Percentiles rank a stretch among this genome's conserved stretches.
These are phyloP conservation scores for Wickerhamiella hasegawae DNA, from an alignment of 805 yeast species.

Conservation along the genomic window DNA sequence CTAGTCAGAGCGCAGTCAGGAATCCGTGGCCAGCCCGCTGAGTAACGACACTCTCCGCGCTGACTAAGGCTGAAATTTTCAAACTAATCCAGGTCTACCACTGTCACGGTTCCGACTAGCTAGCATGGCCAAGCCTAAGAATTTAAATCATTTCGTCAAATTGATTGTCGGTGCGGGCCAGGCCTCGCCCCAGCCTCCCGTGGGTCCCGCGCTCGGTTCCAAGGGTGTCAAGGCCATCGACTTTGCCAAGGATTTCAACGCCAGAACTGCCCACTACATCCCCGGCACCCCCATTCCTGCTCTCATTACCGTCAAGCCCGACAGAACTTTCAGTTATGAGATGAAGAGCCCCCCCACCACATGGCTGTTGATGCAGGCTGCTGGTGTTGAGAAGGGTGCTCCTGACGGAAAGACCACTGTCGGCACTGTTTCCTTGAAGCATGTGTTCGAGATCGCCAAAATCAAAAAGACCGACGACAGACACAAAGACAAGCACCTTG, in stretches of 20 bases:
- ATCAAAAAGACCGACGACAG: conserved; percentile 74
- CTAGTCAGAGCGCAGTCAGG: too few species aligned
- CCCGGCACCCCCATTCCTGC: conserved; percentile 90
- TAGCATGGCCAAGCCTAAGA: conserved; percentile 30
- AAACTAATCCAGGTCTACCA: background rate
- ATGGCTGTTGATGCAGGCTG: conserved; percentile 68
- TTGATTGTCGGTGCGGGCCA: conserved; percentile 92
- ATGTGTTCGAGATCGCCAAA: conserved; percentile 86
- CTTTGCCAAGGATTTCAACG: conserved; percentile 95
- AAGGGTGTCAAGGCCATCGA: conserved; percentile 98
- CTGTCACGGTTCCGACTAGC: background rate
- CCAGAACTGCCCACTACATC: conserved; percentile 74
- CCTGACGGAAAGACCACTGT: conserved; percentile 34
- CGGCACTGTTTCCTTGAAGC: conserved; percentile 67
- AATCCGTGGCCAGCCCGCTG: too few species aligned
- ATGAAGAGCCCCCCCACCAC: conserved; percentile 86
- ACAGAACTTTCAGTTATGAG: conserved; percentile 73
- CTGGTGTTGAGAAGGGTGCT: conserved; percentile 64
- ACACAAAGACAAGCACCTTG: conserved; percentile 53
- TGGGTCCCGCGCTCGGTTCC: conserved; percentile 96
- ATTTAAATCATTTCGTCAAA: conserved; percentile 47
- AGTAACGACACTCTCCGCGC: too few species aligned
- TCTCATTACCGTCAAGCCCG: conserved; percentile 74
- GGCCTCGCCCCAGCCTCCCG: conserved; percentile 98
- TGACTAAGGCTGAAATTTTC: too few species aligned